A percentile compares a stretch with the other conserved stretches of the same genome.
Conservation (phyloP, 805 yeast species). For the Candida broadrunensis region DNA sequence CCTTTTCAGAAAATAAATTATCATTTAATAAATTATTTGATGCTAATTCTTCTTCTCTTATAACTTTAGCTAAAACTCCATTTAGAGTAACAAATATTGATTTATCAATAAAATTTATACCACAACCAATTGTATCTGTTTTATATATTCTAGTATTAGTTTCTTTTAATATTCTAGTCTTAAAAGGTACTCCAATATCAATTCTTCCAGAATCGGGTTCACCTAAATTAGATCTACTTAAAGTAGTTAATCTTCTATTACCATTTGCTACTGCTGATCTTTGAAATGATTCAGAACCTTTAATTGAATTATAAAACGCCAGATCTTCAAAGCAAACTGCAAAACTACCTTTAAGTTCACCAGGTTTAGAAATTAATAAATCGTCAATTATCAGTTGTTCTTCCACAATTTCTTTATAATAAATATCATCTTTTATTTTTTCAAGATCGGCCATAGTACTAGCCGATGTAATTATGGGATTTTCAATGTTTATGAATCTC, state of each 20-base stretch:
- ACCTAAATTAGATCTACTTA: conserved; percentile 21
- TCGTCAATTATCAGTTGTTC: conserved; percentile 11
- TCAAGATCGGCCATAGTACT: conserved; percentile 24
- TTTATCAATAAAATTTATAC: conserved; percentile 64
- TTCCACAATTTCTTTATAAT: conserved; percentile 15
- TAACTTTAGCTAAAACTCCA: conserved; percentile 49
- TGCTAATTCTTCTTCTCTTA: conserved; percentile 21
- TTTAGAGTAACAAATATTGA: conserved; percentile 77
- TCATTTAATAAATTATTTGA: conserved; percentile 15
- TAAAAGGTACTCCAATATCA: conserved; percentile 35
- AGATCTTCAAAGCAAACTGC: conserved; percentile 40
- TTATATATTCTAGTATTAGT: conserved; percentile 9
- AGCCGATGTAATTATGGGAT: conserved; percentile 1
- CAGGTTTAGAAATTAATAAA: conserved; percentile 33
- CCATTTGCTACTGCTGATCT: conserved; percentile 31
- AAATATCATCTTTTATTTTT: conserved; percentile 23
- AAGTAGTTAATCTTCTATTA: conserved; percentile 33
- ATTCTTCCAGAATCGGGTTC: conserved; percentile 31
- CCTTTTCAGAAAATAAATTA: conserved; percentile 22
- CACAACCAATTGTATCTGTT: conserved; percentile 76
- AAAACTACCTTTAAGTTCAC: conserved; percentile 39
- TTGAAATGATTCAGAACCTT: conserved; percentile 24
- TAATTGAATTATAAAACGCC: conserved; percentile 36
- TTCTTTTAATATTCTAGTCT: conserved; percentile 18
- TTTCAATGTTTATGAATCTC: conserved; percentile 21